Conservation (phyloP, 345 rosid genomes). For the Citrus glauca region DNA sequence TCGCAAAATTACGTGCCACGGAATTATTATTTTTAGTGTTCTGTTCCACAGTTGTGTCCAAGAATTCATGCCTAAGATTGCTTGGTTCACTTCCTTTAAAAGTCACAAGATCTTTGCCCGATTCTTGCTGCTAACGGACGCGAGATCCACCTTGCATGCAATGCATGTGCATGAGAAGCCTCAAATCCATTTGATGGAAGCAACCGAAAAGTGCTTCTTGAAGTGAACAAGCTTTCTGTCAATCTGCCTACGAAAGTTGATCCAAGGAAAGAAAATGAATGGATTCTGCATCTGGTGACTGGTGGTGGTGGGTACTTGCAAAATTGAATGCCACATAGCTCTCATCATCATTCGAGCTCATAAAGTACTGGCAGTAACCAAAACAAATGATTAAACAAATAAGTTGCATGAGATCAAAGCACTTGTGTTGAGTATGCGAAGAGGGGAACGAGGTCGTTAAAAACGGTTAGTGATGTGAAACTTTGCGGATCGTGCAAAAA, state of each 20-base stretch:
- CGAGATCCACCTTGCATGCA: background rate
- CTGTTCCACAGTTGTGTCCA: background rate
- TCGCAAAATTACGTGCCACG: background rate
- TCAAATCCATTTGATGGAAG: background rate
- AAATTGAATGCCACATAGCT: background rate
- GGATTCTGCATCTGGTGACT: constrained; percentile 11
- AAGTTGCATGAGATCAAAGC: no score
- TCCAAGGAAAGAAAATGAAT: background rate
- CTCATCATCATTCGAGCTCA: background rate
- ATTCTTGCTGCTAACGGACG: background rate
- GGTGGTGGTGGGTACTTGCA: background rate
- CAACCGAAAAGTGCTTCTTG: background rate
- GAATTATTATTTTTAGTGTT: background rate
- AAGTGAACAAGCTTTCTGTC: background rate
- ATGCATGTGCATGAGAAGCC: background rate
- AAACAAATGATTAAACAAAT: background rate
- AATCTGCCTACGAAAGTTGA: background rate
- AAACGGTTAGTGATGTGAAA: background rate
- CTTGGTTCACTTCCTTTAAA: background rate
- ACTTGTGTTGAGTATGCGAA: background rate
- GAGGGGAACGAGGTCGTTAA: background rate
- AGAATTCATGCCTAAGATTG: background rate
- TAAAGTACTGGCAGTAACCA: background rate
- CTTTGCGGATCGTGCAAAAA: background rate
- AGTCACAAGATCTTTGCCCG: background rate